Percentiles rank a stretch among this genome's conserved stretches.
Evolutionary conservation across 371 early-diverging fungal genomes (phyloP).

Genomic region (Pancytospora epiphaga): DNA sequence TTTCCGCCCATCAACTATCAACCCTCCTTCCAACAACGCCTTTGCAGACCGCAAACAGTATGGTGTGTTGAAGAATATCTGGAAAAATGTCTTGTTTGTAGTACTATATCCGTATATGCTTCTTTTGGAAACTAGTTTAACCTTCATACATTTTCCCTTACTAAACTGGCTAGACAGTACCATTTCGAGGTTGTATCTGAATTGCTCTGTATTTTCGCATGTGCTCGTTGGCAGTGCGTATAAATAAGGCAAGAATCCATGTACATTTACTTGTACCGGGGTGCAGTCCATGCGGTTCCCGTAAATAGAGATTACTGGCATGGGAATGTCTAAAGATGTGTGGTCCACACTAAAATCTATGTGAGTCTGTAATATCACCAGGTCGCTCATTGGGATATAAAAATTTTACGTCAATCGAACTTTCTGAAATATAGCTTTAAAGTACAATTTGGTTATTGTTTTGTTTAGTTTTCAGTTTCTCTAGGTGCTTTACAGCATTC

Average conservation of each 20-base stretch:
- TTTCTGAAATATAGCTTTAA: too few relatives aligned
- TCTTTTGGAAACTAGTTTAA: constrained; percentile 67
- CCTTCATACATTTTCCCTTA: constrained; percentile 43
- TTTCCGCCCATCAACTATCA: constrained; percentile 1
- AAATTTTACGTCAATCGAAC: neutral
- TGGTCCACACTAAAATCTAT: constrained; percentile 42
- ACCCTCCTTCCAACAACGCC: constrained; percentile 54
- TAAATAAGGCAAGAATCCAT: constrained; percentile 81
- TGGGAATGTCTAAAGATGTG: neutral
- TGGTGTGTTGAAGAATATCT: constrained; percentile 63
- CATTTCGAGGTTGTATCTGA: constrained; percentile 22
- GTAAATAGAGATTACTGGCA: constrained; percentile 46
- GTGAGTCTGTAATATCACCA: constrained; percentile 50
- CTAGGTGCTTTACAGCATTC: too few relatives aligned
- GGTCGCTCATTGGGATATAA: constrained; percentile 26
- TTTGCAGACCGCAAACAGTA: constrained; percentile 49
- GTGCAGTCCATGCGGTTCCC: constrained; percentile 64
- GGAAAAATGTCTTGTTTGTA: constrained; percentile 56
- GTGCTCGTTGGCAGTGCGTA: constrained; percentile 65
- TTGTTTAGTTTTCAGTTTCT: too few relatives aligned
- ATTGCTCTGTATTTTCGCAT: constrained; percentile 64
- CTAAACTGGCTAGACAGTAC: constrained; percentile 13
- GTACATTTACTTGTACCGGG: constrained; percentile 77
- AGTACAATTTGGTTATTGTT: too few relatives aligned
- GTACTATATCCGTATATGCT: constrained; percentile 66